Base-by-base conservation (phyloP, 1,284 basidiomycete species). In the Heterobasidion parviporum region DNA sequence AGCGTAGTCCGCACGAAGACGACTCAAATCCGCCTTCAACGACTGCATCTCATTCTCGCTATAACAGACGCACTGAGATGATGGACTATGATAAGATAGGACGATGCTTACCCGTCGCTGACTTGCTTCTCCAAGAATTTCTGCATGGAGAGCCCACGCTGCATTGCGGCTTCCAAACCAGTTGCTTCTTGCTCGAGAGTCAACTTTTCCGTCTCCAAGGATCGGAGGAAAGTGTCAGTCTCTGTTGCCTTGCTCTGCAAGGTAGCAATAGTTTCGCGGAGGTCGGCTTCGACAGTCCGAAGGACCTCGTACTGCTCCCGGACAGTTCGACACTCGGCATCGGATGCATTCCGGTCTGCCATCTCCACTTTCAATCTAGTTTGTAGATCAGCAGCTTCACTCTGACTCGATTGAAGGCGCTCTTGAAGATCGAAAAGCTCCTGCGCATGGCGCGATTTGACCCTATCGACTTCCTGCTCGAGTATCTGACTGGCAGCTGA, bases 101-200 rank as follows among this genome's bases (percentile, higher is more conserved):
- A 34, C 47, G 62, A 6, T 52, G n/a, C 74, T 53, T 58, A 82
- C 87, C 75, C 77, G 55, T 86, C 83, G 62, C 77, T 77, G 47
- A 78, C 65, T 63, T 85, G 81, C 61, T 73, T 76, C 67, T 89
- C 85, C 50, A 86, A 64, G 65, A 78, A 80, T 56, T 82, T 77
- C 45, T 73, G 74, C 56, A 85, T 66, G 12, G 85, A 85, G 51
- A 78, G 70, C 6, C 73, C 75, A 33, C 81, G 79, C 64, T 89
- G 84, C 20, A 80, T 68, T 63, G 89, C 84, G 2, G 84, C 83
- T 55, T 80, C 77, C 15, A 88, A 68, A 15, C 71, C 69, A 0
- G 84, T 86, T 45, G 77, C 74, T 60, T 82, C 73, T 38, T 74
- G 72, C 58, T 87, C 80, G 26, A 85, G 65, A 9, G 58, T 53